Conservation (phyloP, 306 rosid species). For the Medicago lupulina region DNA sequence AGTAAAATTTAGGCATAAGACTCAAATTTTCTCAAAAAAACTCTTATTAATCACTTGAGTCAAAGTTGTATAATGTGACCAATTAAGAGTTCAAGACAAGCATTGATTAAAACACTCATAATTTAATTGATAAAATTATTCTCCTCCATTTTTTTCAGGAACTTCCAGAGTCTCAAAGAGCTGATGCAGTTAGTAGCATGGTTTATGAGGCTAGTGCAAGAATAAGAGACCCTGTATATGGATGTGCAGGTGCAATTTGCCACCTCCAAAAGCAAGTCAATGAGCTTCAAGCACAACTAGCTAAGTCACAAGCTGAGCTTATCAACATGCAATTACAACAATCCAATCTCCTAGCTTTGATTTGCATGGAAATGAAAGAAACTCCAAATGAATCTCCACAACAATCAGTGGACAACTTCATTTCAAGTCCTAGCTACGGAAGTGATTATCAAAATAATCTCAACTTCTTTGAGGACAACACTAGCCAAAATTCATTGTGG, state of each 20-base stretch:
- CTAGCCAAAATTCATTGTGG: conserved; percentile 56
- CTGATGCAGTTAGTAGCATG: conserved; percentile 95
- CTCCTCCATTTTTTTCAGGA: conserved; percentile 55
- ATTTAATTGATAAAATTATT: not conserved
- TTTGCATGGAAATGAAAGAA: conserved; percentile 80
- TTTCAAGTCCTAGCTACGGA: conserved; percentile 41
- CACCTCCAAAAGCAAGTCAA: conserved; percentile 80
- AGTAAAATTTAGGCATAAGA: no score
- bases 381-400: conserved; percentile 56
- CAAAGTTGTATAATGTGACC: not conserved
- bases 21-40: no score
- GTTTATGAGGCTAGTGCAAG: conserved; percentile 96
- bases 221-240: conserved; percentile 87
- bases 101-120: not conserved
- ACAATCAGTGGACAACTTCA: conserved; percentile 59
- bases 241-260: conserved; percentile 89
- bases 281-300: conserved; percentile 91
- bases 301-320: conserved; percentile 85
- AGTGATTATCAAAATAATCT: conserved; percentile 49
- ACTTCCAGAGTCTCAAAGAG: conserved; percentile 87
- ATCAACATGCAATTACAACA: conserved; percentile 84
- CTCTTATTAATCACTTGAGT: no score
- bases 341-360: conserved; percentile 72
- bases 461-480: conserved; percentile 63
- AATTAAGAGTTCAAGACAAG: not conserved